Evolutionary conservation across 768 basidiomycete genomes (phyloP), one percentile per base, ranked within the genome.

Genomic region (Termitomyces sp.): DNA sequence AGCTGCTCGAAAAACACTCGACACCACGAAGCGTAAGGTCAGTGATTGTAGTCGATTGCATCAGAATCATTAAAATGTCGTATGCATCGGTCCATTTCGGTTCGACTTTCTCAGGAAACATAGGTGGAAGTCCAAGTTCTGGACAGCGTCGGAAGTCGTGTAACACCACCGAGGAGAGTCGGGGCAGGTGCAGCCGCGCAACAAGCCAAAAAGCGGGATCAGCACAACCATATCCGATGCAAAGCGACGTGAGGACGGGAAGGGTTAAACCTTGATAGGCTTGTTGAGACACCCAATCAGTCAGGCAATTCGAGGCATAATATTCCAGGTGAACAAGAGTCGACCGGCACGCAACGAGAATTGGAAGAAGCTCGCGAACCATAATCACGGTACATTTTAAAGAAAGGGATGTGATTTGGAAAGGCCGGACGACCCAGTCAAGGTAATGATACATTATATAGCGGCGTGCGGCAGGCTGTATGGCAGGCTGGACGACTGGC

Each of bases 121-220:
- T 29, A 55, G 54, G 20, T 9, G 52, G 52, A 10, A 54, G 56
- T 51, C 22, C 58, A 41, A 39, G 12, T 48, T 62, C 59, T 9
- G 61, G 51, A 26, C 56, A 64, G 33, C 57, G 54, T 42, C 61
- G 50, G 39, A 64, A 60, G 44, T 64, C 64, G 26, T 59, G 64
- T 12, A 64, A 48, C 5, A 49, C 28, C 13, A 57, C 46, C 1
- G 55, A 60, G 20, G 33, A 45, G n/a, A 64, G 57, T 37, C 52
- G 57, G 9, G 64, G 64, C 3, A 62, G 45, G 50, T 55, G 42
- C n/a, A 64, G 37, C 7, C 57, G 51, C 2, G 45, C 45, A 29
- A 59, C 36, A n/a, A 64, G 45, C 37, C 33, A 41, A 29, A 41
- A 55, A 3, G 59, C 59, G n/a, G 64, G 54, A 33, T 53, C 47